Base-by-base conservation (phyloP, 129 eudicot genomes). In the Cynara cardunculus region DNA sequence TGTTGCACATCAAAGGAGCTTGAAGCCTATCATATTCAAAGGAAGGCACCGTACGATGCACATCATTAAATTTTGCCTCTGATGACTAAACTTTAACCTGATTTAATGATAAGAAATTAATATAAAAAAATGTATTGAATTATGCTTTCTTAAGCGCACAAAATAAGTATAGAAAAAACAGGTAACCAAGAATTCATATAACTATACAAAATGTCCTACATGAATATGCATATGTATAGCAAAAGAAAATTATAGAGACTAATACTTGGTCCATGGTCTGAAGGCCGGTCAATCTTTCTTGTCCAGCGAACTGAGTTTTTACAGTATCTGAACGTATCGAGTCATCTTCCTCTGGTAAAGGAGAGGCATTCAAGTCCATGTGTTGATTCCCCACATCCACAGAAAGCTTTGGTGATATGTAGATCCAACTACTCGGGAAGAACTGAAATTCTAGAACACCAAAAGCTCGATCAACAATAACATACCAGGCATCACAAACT, bases 351-450 rank as follows among this genome's bases (percentile, higher is more conserved):
- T 90, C 94, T 13, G 94, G 88, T 78, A 84, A 75, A 66, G 94
- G 94, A 18, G 88, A 82, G 35, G 87, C 87, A 86, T 90, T 90
- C 75, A 90, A 82, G 91, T 90, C 94, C 94, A 90, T 90, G 79
- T 77, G 83, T 73, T 80, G 44, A 80, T 76, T 73, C 85, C 64
- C 87, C 78, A 80, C 87, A 80, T 85, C 19, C 74, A 85, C 85
- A 76, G 70, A 46, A 67, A 49, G 53, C 69, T 53, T 76, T 73
- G 34, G 26, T 66, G 72, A 68, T 71, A 79, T 25, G 66, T 53
- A 46, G 56, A 72, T 56, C 83, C 74, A 85, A 26, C 25, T 61
- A 80, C 78, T 64, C 78, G 12, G 73, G 16, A 71, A 75, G 12
- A 31, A 72, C 81, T 85, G 77, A 66, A 74, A 74, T 25, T 62